Base-by-base conservation (phyloP, 768 basidiomycete genomes). In the Mycena alexandri region DNA sequence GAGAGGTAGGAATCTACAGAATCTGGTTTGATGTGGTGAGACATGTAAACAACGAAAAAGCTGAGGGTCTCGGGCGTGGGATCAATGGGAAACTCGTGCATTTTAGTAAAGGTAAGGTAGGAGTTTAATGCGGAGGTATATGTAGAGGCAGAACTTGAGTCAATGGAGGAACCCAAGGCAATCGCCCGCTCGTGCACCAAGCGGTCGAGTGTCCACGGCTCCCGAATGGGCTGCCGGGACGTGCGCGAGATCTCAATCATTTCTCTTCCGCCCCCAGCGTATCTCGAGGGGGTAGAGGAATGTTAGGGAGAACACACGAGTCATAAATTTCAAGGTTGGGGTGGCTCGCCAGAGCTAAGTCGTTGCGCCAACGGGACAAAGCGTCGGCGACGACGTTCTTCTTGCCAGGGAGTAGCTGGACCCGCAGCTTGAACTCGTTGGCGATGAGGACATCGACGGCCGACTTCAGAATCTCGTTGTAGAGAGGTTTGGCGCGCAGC, bases 1-100 rank as follows among this genome's bases (percentile, higher is more conserved):
- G 82, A 82, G 0, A 85, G 74, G 70, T 85, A 85, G 2, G 71
- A 57, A 16, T 70, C 58, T 10, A 83, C 78, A 0, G 82, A 81
- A 0, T 52, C 13, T 0, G 83, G 82, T 54, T 79, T 70, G 47
- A 84, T 81, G 63, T 78, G 76, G 50, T 71, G 66, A 2, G 67
- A 77, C 76, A 79, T 82, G 71, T 73, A 85, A 2, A 79, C 73
- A 2, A 74, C 71, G 70, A 72, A 85, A 44, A 80, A 78, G 11
- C 75, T 74, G 0, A 86, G 63, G 0, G 81, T 81, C 41, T 84
- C 78, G 0, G 62, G 48, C 0, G 80, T 80, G 0, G 78, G 82
- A 17, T 77, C 71, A 19, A 77, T 34, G 7, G 73, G 67, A 4
- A 81, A 51, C 9, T 74, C 17, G 51, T 81, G 80, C 0, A 75